Evolutionary conservation across 345 rosid genomes (phyloP).

Genomic region (Murraya paniculata): DNA sequence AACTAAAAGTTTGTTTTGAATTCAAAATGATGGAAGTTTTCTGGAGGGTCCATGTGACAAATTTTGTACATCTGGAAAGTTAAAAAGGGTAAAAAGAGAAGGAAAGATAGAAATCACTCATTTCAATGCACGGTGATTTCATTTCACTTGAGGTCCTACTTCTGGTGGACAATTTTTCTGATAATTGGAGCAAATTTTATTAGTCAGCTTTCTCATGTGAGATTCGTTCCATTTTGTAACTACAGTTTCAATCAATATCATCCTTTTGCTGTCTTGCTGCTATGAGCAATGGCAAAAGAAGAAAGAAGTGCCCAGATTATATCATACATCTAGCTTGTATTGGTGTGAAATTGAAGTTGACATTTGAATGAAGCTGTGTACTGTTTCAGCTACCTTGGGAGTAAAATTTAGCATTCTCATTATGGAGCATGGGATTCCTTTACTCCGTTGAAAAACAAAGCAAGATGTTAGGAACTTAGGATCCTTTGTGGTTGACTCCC

Average conservation of each 20-base stretch:
- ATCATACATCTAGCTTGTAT: not conserved
- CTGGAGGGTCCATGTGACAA: constrained; percentile 28
- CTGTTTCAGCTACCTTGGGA: not conserved
- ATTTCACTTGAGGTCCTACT: constrained; percentile 5
- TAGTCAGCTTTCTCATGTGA: constrained; percentile 14
- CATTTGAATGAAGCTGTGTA: not conserved
- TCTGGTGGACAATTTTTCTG: not conserved
- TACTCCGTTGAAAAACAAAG: not conserved
- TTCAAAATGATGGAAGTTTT: constrained; percentile 25
- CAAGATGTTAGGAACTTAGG: not conserved
- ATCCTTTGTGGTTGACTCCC: constrained; percentile 13
- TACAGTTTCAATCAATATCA: constrained; percentile 1
- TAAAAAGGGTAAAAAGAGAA: not conserved
- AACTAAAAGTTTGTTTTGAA: constrained; percentile 26
- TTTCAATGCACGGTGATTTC: constrained; percentile 4
- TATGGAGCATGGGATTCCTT: not conserved
- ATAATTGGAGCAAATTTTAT: constrained; percentile 8
- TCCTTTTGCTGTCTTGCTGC: constrained; percentile 8
- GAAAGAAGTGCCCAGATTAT: not conserved
- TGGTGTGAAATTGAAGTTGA: not conserved
- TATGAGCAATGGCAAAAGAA: not conserved
- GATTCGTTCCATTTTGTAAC: constrained; percentile 10
- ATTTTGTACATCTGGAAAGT: constrained; percentile 30
- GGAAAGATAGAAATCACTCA: constrained; percentile 18
- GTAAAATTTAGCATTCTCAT: not conserved